Base-by-base conservation (phyloP, 176 grass and related monocot genomes). In the Cenchrus purpureus region DNA sequence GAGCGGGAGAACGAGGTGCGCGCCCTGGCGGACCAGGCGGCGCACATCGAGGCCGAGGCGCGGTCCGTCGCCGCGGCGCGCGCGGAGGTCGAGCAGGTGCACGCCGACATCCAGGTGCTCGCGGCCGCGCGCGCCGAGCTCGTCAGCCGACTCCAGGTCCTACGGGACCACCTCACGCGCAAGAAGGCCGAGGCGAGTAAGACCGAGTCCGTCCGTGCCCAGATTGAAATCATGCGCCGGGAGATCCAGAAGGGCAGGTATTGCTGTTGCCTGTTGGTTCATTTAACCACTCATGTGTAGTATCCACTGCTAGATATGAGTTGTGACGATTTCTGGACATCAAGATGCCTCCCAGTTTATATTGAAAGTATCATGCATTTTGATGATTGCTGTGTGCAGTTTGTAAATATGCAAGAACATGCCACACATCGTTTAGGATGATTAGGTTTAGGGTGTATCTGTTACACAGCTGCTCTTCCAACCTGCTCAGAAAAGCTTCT, bases 221-320 rank as follows among this genome's bases (percentile, higher is more conserved):
- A 99, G 86, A 92, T 96, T 71, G 94, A 95, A 22, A 80, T 79
- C 58, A 99, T 99, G 97, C 91, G 78, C n/a, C 80, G 65, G 68
- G 93, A 99, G 88, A 91, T 99, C 90, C 90, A 92, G 49, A 99
- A 96, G 90, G 97, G 97, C 81, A 92, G 96, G 96, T 98, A 92
- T 57, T 78, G 20, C 40, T 77, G 22, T 60, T 73, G 53, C 37
- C 37, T 40, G 37, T 40, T 40, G 37, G 5, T 58, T 89, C 40
- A 22, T 20, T 17, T 46, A 34, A 65, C 25, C 10, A 48, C 22
- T 54, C 59, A 46, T 22, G 53, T 64, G 76, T 73, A 28, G 31
- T 15, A 13, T 40, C 28, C 42, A 84, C 49, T 8, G 22, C 12
- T 53, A 57, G 74, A 44, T 67, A 59, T 46, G 10, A 10, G 6